Evolutionary conservation across 768 basidiomycete genomes (phyloP), one percentile per base, ranked within the genome.

Genomic region (Tylopilus felleus): DNA sequence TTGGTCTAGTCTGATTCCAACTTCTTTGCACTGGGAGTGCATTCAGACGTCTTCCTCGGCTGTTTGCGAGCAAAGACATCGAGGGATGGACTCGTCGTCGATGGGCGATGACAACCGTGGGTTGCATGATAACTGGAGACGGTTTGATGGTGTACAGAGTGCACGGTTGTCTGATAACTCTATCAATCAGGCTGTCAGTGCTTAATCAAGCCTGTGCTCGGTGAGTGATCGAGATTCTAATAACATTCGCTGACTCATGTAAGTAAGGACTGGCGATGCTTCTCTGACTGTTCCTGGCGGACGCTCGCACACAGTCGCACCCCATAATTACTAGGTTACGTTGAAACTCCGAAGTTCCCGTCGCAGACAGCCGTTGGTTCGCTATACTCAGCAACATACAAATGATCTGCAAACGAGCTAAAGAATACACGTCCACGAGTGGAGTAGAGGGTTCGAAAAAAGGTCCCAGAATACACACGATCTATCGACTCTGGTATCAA

Each of bases 401-500:
- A 57, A 57, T 53, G 49, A 58, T 58, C 64, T 56, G 53, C 56
- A 54, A 40, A 56, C 57, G 48, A 29, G 35, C 41, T 45, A 53
- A 52, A 47, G 60, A 62, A 59, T 69, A 67, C 67, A 71, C 53
- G 58, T 59, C 56, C 38, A 29, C 23, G 62, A 57, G 43, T 27
- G 39, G 51, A 47, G 33, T 52, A 55, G 49, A 60, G 47, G 38
- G 38, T 42, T 33, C 54, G 23, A 66, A 40, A 38, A 19, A 65
- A 39, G 39, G 64, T 68, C 60, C 69, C 62, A 54, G 41, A 28
- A 55, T 46, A 54, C 62, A 56, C 52, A 13, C 31, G 40, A 42
- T 63, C 61, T 57, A 60, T 55, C 53, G 47, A 44, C 51, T 39
- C 40, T 56, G 59, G 59, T 67, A 68, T 68, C 68, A 43, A 56